Evolutionary conservation across 2,329 filamentous ascomycete genomes (phyloP).

Genomic region (Dactylella cylindrospora): DNA sequence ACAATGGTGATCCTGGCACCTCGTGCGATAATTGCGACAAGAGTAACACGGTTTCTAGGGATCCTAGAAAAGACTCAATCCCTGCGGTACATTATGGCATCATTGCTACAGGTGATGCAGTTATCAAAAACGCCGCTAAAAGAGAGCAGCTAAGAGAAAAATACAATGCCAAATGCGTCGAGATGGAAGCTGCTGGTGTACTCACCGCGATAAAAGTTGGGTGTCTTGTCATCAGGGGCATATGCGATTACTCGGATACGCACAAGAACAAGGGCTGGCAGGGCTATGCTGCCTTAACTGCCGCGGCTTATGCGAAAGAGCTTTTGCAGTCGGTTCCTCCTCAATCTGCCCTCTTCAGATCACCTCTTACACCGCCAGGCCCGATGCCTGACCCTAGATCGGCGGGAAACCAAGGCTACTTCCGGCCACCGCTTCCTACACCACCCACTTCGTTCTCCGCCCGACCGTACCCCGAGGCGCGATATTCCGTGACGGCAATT

Average conservation of each 20-base stretch:
- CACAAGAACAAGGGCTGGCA: too few relatives aligned
- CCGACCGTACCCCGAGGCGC: not conserved
- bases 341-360: not conserved
- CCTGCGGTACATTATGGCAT: constrained; percentile 1
- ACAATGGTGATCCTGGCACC: too few relatives aligned
- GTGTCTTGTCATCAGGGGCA: too few relatives aligned
- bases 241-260: too few relatives aligned
- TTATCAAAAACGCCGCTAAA: constrained; percentile 4
- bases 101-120: not conserved
- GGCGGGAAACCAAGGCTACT: too few relatives aligned
- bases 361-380: not conserved
- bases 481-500: constrained; percentile 2
- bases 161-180: constrained; percentile 5
- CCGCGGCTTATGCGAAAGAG: too few relatives aligned
- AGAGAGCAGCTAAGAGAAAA: not conserved
- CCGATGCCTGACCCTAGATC: too few relatives aligned
- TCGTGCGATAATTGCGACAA: too few relatives aligned
- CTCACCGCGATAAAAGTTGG: not conserved
- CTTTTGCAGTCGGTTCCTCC: not conserved
- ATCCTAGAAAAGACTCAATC: too few relatives aligned
- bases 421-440: too few relatives aligned
- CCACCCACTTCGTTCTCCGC: not conserved
- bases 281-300: too few relatives aligned
- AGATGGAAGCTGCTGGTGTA: constrained; percentile 6
- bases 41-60: too few relatives aligned